A percentile compares a stretch with the other conserved stretches of the same genome.
Conservation (phyloP, 176 grass and related monocot genomes). For the Carex littledalei region DNA sequence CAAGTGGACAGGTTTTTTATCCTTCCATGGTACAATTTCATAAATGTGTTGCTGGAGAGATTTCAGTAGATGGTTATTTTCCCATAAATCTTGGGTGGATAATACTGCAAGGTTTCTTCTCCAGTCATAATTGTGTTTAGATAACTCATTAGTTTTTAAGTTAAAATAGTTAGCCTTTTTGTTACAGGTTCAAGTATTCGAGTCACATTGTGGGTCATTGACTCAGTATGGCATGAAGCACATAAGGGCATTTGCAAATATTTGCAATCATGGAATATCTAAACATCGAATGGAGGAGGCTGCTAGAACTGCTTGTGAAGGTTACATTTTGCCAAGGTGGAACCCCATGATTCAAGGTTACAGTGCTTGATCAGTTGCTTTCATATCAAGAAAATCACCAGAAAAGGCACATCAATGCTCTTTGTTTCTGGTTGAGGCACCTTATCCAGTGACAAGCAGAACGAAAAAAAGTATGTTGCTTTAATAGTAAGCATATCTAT, state of each 20-base stretch:
- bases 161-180: background rate
- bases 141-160: background rate
- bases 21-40: background rate
- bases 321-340: constrained; percentile 47
- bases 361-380: constrained; percentile 47
- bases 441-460: background rate
- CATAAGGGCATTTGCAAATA: constrained; percentile 77
- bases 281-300: constrained; percentile 46
- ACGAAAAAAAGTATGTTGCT: background rate
- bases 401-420: background rate
- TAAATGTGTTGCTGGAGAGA: background rate
- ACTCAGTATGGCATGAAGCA: constrained; percentile 94
- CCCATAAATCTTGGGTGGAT: background rate
- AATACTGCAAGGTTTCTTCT: background rate
- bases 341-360: constrained; percentile 39
- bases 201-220: constrained; percentile 64
- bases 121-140: background rate
- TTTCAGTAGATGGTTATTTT: background rate
- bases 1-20: background rate
- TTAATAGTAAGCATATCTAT: background rate
- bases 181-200: constrained; percentile 54
- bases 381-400: background rate
- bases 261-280: constrained; percentile 58
- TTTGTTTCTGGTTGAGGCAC: background rate
- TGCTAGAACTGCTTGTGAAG: constrained; percentile 34